Percentiles rank a stretch among this genome's conserved stretches.
Evolutionary conservation across 2,329 filamentous ascomycete species (phyloP).

Genomic region (Colletotrichum liriopes): DNA sequence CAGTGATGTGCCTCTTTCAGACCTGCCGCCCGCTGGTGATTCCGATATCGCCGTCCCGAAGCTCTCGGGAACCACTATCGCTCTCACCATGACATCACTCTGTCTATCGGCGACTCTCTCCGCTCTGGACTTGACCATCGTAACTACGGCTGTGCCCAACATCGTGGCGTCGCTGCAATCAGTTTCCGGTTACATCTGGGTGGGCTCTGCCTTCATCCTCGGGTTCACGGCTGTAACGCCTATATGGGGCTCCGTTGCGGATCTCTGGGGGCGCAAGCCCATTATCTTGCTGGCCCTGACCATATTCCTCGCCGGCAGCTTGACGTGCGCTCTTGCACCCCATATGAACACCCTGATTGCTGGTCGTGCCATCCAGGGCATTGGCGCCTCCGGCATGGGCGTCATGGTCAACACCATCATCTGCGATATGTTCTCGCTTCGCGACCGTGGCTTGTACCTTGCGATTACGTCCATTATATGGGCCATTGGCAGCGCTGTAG

Average conservation of each 20-base stretch:
- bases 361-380: slow-evolving; percentile 58
- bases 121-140: slow-evolving; percentile 64
- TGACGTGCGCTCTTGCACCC: slow-evolving; percentile 66
- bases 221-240: slow-evolving; percentile 57
- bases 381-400: slow-evolving; percentile 64
- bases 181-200: slow-evolving; percentile 58
- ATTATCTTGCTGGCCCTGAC: slow-evolving; percentile 54
- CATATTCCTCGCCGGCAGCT: slow-evolving; percentile 65
- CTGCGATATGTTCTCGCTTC: slow-evolving; percentile 54
- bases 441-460: slow-evolving; percentile 52
- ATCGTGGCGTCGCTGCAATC: slow-evolving; percentile 58
- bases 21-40: neutral
- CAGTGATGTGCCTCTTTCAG: neutral
- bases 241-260: slow-evolving; percentile 58
- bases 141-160: slow-evolving; percentile 65
- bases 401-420: slow-evolving; percentile 57
- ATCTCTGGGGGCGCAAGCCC: slow-evolving; percentile 61
- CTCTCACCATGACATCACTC: slow-evolving; percentile 56
- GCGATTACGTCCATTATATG: slow-evolving; percentile 56
- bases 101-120: slow-evolving; percentile 57
- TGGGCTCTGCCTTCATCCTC: slow-evolving; percentile 65
- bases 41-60: slow-evolving; percentile 2
- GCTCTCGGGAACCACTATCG: slow-evolving; percentile 20
- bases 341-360: slow-evolving; percentile 58
- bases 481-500: slow-evolving; percentile 58